A percentile compares a stretch with the other conserved stretches of the same genome.
phyloP scores from a whole-genome alignment of 768 basidiomycete genomes.

The Pleurotus platypus region DNA sequence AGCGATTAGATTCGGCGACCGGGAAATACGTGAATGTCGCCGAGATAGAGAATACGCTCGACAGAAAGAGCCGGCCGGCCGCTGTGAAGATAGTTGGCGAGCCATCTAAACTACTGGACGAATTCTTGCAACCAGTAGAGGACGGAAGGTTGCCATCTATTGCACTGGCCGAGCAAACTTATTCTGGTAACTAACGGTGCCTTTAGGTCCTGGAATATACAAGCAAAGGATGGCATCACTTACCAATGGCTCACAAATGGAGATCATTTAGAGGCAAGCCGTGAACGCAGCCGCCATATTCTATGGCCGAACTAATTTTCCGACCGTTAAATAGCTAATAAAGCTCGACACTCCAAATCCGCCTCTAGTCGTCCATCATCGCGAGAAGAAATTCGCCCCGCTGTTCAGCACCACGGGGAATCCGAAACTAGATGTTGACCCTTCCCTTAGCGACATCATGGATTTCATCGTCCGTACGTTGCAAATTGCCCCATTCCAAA shows the following conservation, averaged over 20 bases:
- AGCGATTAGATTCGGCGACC: background rate
- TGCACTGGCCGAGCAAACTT: background rate
- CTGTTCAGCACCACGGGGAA: background rate
- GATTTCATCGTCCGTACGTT: constrained; percentile 1
- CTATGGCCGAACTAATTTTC: background rate
- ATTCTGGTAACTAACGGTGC: background rate
- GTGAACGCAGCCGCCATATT: background rate
- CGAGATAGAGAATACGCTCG: background rate
- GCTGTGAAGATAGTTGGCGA: background rate
- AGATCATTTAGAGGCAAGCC: constrained; percentile 1
- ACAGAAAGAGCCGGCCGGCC: background rate
- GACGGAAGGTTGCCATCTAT: background rate
- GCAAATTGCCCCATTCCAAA: background rate
- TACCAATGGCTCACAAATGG: constrained; percentile 2
- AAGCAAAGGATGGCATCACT: background rate
- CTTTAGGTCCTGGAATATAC: background rate
- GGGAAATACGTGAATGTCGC: background rate
- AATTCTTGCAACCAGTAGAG: background rate
- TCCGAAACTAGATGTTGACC: background rate
- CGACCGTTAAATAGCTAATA: background rate
- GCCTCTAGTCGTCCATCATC: constrained; percentile 2
- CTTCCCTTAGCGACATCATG: background rate
- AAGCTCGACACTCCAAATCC: background rate
- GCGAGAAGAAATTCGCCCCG: background rate
- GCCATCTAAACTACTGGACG: background rate